Conservation (phyloP, 805 yeast genomes). For the Nakazawaea holstii region DNA sequence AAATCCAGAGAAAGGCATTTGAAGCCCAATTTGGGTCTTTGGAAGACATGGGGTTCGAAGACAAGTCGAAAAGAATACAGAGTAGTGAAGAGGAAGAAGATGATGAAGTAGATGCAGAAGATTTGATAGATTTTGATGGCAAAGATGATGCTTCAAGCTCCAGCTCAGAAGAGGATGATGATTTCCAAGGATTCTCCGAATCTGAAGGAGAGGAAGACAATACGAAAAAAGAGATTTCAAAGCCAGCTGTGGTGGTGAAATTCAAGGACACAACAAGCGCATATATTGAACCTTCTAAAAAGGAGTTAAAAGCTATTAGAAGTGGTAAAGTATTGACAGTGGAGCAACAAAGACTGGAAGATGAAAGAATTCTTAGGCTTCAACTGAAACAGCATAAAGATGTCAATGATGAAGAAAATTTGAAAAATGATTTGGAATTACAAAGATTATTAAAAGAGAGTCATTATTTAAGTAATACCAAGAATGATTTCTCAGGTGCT, state of each 20-base stretch:
- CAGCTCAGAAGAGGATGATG: conserved; percentile 14
- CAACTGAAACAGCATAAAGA: conserved; percentile 21
- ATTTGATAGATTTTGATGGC: conserved; percentile 4
- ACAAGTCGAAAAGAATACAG: conserved; percentile 12
- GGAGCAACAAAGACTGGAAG: conserved; percentile 17
- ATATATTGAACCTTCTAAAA: conserved; percentile 31
- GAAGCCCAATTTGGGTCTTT: conserved; percentile 41
- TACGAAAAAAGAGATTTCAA: not conserved
- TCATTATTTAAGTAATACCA: conserved; percentile 47
- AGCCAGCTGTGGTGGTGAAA: conserved; percentile 41
- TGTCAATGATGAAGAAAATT: conserved; percentile 42
- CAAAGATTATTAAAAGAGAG: conserved; percentile 70
- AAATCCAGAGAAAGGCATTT: conserved; percentile 36
- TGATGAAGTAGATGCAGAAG: conserved; percentile 23
- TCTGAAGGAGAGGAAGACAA: conserved; percentile 18
- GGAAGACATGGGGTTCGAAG: conserved; percentile 29
- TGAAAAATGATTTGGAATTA: conserved; percentile 66
- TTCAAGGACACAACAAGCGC: conserved; percentile 28
- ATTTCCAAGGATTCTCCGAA: conserved; percentile 20
- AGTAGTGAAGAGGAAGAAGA: conserved; percentile 12
- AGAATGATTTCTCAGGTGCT: conserved; percentile 50
- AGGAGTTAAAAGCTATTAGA: conserved; percentile 46
- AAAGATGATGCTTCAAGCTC: not conserved
- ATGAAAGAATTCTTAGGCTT: conserved; percentile 23
- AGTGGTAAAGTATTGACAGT: conserved; percentile 59